These are phyloP conservation scores for Amanita polypyramis DNA, from an alignment of 768 basidiomycete genomes.

Conservation along the genomic window DNA sequence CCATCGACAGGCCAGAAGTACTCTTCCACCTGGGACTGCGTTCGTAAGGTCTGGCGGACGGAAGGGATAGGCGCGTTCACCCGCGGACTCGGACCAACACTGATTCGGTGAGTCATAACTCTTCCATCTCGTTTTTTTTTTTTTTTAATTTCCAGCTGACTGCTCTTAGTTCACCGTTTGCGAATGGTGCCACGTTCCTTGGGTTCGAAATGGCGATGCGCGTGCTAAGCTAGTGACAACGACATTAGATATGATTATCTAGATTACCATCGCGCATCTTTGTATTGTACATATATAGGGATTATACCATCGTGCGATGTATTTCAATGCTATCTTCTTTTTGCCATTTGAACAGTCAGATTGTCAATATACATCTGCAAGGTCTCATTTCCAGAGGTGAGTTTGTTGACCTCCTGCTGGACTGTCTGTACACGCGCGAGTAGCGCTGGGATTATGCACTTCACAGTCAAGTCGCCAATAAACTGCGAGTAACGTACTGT, in stretches of 20 bases:
- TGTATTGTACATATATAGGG: not conserved
- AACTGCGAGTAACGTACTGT: conserved; percentile 34
- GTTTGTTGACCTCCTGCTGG: conserved; percentile 73
- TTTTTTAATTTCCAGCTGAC: conserved; percentile 7
- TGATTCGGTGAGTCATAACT: conserved; percentile 58
- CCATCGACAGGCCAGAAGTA: conserved; percentile 73
- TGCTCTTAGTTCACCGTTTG: conserved; percentile 72
- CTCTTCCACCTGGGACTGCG: conserved; percentile 71
- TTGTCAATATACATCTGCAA: conserved; percentile 89
- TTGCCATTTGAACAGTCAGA: conserved; percentile 79
- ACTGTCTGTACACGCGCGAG: conserved; percentile 55
- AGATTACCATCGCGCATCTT: not conserved
- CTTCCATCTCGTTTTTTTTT: no score
- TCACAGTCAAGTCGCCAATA: conserved; percentile 3
- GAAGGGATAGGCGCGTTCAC: conserved; percentile 85
- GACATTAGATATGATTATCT: not conserved
- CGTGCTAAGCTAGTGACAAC: conserved; percentile 30
- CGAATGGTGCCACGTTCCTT: conserved; percentile 94
- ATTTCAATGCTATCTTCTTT: conserved; percentile 37
- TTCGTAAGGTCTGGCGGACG: conserved; percentile 69
- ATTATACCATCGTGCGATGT: not conserved
- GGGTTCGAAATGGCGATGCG: conserved; percentile 92
- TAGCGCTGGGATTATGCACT: conserved; percentile 36
- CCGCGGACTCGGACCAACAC: conserved; percentile 83
- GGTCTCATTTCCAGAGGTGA: conserved; percentile 69